These are phyloP conservation scores for Coemansia sp. DNA, from an alignment of 371 early-diverging fungal genomes.

Conservation along the genomic window DNA sequence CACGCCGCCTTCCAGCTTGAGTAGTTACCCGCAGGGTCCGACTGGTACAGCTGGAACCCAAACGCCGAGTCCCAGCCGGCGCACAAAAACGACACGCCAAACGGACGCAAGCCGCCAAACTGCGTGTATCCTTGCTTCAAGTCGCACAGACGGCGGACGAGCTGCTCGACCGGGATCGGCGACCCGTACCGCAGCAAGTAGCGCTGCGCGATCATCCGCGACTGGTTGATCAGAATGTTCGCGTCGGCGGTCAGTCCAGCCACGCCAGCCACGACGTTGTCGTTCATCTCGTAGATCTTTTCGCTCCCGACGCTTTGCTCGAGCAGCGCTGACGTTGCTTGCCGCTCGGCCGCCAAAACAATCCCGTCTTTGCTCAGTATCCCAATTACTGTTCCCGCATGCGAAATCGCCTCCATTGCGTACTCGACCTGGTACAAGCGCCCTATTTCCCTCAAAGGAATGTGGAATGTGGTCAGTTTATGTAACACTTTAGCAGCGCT, in stretches of 20 bases:
- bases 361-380: conserved; percentile 92
- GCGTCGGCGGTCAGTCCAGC: conserved; percentile 98
- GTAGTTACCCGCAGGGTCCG: conserved; percentile 99
- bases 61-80: conserved; percentile 89
- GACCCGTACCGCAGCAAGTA: conserved; percentile 85
- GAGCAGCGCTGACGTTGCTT: conserved; percentile 87
- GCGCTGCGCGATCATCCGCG: conserved; percentile 86
- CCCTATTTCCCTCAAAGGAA: conserved; percentile 59
- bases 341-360: conserved; percentile 97
- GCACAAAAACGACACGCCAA: conserved; percentile 97
- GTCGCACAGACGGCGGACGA: conserved; percentile 94
- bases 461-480: background rate
- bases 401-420: conserved; percentile 99
- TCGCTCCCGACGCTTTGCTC: conserved; percentile 83
- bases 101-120: conserved; percentile 97
- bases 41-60: conserved; percentile 96
- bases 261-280: conserved; percentile 93
- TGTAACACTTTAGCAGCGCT: background rate
- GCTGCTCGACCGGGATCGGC: conserved; percentile 87
- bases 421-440: conserved; percentile 99
- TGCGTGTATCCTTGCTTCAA: conserved; percentile 99
- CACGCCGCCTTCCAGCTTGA: conserved; percentile 98
- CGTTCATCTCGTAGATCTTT: conserved; percentile 95
- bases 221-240: conserved; percentile 91
- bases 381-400: conserved; percentile 96